Conservation (phyloP, 2,329 filamentous ascomycete species). For the Pseudopyricularia cyperi region DNA sequence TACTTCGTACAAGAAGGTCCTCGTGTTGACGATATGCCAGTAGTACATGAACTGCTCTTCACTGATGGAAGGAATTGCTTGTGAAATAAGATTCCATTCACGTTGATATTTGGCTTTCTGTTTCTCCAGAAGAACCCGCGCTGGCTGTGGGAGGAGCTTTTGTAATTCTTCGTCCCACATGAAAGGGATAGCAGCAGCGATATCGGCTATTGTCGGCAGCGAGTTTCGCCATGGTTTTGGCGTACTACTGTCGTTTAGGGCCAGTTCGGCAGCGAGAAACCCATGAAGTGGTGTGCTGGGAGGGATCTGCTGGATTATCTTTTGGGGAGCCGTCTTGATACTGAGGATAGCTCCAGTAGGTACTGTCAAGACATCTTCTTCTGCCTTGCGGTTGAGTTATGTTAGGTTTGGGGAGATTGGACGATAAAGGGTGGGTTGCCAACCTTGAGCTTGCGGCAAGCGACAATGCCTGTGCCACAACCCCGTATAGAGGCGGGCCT, state of each 20-base stretch:
- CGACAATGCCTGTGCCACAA: not conserved
- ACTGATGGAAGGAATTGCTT: not conserved
- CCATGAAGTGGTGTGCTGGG: constrained; percentile 47
- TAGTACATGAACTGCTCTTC: constrained; percentile 33
- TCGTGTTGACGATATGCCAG: constrained; percentile 49
- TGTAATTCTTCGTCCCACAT: constrained; percentile 27
- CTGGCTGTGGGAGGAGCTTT: constrained; percentile 22
- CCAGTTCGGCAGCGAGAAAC: constrained; percentile 49
- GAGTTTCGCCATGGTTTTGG: not conserved
- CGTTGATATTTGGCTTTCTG: constrained; percentile 13
- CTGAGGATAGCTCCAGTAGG: constrained; percentile 3
- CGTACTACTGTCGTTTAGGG: constrained; percentile 24
- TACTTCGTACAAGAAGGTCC: constrained; percentile 46
- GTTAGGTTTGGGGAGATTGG: not conserved
- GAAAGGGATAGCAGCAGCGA: constrained; percentile 27
- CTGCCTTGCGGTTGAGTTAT: not conserved
- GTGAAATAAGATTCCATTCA: not conserved
- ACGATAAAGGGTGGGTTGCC: not conserved
- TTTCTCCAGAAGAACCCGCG: not conserved
- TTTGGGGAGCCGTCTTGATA: not conserved
- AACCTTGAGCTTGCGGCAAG: not conserved
- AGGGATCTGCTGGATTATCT: constrained; percentile 24
- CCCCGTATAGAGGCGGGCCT: not conserved
- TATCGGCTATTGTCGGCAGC: constrained; percentile 36
- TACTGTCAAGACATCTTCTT: constrained; percentile 3